A percentile compares a stretch with the other conserved stretches of the same genome.
Conservation (phyloP, 2,329 filamentous ascomycete genomes). For the Nemania bipapillata region DNA sequence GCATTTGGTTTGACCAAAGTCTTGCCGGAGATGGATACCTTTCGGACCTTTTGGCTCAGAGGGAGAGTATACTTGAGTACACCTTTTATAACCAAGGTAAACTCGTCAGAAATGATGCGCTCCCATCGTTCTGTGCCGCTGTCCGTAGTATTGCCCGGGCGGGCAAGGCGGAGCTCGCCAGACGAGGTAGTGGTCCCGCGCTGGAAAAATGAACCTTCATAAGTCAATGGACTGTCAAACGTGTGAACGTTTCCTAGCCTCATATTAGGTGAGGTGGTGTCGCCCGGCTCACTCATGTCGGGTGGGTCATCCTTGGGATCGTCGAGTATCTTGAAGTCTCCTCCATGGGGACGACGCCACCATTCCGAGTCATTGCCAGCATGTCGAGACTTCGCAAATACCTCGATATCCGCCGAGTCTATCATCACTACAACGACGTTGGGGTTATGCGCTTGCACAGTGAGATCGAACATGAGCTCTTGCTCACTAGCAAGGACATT, state of each 20-base stretch:
- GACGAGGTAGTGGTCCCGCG: conserved; percentile 76
- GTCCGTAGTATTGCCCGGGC: conserved; percentile 89
- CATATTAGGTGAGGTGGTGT: conserved; percentile 81
- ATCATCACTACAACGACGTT: conserved; percentile 91
- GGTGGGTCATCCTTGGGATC: conserved; percentile 57
- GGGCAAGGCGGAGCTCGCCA: conserved; percentile 82
- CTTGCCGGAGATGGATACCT: conserved; percentile 69
- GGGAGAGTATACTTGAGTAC: conserved; percentile 83
- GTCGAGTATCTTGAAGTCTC: conserved; percentile 49
- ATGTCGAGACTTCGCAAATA: conserved; percentile 94
- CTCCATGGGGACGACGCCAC: conserved; percentile 60
- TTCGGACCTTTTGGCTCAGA: conserved; percentile 69
- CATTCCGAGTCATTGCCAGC: conserved; percentile 76
- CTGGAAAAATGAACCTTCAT: conserved; percentile 89
- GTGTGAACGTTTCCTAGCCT: conserved; percentile 87
- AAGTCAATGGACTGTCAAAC: conserved; percentile 87
- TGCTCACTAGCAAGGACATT: conserved; percentile 94
- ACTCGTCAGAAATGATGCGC: conserved; percentile 87
- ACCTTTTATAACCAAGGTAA: conserved; percentile 91
- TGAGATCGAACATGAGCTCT: conserved; percentile 92
- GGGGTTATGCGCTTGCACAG: conserved; percentile 88
- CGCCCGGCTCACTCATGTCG: conserved; percentile 64
- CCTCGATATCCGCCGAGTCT: conserved; percentile 85
- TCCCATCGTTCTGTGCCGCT: conserved; percentile 90
- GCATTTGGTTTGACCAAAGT: conserved; percentile 71